Evolutionary conservation across 176 grass and related monocot genomes (phyloP).

Genomic region (Eragrostis nindensis): DNA sequence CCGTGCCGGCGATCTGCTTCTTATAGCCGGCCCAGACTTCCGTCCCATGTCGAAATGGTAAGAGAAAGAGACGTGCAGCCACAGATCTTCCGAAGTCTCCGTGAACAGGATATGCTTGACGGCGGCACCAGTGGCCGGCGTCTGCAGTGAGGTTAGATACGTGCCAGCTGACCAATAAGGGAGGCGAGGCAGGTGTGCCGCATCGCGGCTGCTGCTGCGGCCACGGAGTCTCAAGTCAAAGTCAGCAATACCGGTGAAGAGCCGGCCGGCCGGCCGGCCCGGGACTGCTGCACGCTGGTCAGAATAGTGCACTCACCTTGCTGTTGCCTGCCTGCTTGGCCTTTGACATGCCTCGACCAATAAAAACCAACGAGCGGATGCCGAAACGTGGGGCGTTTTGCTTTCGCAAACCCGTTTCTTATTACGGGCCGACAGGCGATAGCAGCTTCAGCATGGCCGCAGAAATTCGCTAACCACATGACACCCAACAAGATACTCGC

Average conservation of each 20-base stretch:
- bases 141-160: background rate
- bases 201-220: constrained; percentile 6
- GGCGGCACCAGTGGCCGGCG: background rate
- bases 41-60: background rate
- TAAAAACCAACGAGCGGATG: background rate
- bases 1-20: background rate
- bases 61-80: constrained; percentile 13
- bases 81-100: background rate
- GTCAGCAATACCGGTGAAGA: constrained; percentile 6
- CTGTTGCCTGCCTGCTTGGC: constrained; percentile 24
- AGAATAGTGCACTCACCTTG: constrained; percentile 7
- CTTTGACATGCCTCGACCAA: constrained; percentile 6
- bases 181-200: background rate
- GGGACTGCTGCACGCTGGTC: background rate
- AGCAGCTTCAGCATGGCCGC: background rate
- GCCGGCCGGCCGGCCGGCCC: background rate
- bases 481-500: background rate
- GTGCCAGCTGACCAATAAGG: constrained; percentile 1
- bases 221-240: constrained; percentile 19
- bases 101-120: background rate
- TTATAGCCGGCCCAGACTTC: constrained; percentile 27
- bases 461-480: background rate
- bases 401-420: background rate
- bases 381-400: background rate
- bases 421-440: background rate